phyloP scores from a whole-genome alignment of 176 grass and related monocot genomes.

The Paspalum vaginatum region DNA sequence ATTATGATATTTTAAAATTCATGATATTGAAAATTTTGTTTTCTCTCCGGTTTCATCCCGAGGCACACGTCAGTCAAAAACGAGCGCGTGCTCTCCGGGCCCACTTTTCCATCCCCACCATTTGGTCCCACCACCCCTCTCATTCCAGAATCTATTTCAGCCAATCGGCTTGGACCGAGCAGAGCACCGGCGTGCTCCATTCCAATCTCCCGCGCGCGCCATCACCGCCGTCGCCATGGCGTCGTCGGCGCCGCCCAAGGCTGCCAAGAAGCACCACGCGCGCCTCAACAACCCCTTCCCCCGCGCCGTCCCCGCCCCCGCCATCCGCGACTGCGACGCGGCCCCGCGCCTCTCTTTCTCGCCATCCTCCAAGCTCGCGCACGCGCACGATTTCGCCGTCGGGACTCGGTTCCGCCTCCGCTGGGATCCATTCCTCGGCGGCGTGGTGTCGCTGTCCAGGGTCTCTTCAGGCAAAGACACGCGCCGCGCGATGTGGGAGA shows the following conservation, averaged over 20 bases:
- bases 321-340: slow-evolving; percentile 43
- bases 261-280: slow-evolving; percentile 64
- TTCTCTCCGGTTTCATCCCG: too few relatives aligned
- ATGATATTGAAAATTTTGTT: too few relatives aligned
- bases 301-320: slow-evolving; percentile 34
- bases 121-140: slow-evolving; percentile 26
- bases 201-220: slow-evolving; percentile 11
- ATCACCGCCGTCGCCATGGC: slow-evolving; percentile 30
- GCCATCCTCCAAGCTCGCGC: slow-evolving; percentile 58
- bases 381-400: slow-evolving; percentile 53
- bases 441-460: slow-evolving; percentile 32
- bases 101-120: not conserved
- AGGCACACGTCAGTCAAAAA: slow-evolving; percentile 10
- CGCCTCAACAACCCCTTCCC: slow-evolving; percentile 92
- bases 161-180: slow-evolving; percentile 42
- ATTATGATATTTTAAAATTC: too few relatives aligned
- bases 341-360: slow-evolving; percentile 54
- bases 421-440: slow-evolving; percentile 59
- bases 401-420: slow-evolving; percentile 60
- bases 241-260: slow-evolving; percentile 38
- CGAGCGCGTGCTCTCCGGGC: slow-evolving; percentile 12
- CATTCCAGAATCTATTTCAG: slow-evolving; percentile 73
- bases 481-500: slow-evolving; percentile 58
- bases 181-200: slow-evolving; percentile 3
- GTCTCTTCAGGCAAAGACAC: not conserved